phyloP scores from a whole-genome alignment of 805 yeast species.

The Alloascoidea hylecoeti region DNA sequence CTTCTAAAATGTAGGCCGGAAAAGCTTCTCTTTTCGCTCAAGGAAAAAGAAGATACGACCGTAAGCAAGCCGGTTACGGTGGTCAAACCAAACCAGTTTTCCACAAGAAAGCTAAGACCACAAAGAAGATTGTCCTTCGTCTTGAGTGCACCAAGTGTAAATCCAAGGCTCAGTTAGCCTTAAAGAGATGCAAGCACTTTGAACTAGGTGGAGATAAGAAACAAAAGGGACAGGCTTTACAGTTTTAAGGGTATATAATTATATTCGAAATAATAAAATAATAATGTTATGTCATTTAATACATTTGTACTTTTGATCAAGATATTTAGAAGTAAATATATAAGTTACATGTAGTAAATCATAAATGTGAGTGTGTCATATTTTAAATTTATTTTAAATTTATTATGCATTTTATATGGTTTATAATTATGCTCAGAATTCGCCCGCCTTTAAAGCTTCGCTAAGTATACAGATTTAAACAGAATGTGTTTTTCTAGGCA shows the following conservation, averaged over 20 bases:
- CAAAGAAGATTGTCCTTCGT: conserved; percentile 99
- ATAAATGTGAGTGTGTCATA: too few species aligned
- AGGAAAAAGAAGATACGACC: conserved; percentile 99
- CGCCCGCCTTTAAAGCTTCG: too few species aligned
- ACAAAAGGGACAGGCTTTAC: conserved; percentile 99
- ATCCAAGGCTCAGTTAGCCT: conserved; percentile 94
- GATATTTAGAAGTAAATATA: too few species aligned
- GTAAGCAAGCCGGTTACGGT: conserved; percentile 99
- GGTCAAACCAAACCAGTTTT: conserved; percentile 99
- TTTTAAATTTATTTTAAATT: too few species aligned
- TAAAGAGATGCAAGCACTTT: conserved; percentile 99
- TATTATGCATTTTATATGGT: too few species aligned
- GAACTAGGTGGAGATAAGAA: conserved; percentile 99
- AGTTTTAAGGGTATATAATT: conserved; percentile 72
- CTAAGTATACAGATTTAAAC: too few species aligned
- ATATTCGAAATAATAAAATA: too few species aligned
- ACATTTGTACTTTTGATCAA: too few species aligned
- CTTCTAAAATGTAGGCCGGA: conserved; percentile 50
- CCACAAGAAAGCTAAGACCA: conserved; percentile 99
- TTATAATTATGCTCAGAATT: too few species aligned
- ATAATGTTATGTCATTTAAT: too few species aligned
- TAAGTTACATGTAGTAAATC: too few species aligned
- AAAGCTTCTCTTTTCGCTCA: conserved; percentile 98
- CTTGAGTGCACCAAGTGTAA: conserved; percentile 97
- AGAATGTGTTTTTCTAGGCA: too few species aligned